Base-by-base conservation (phyloP, 257 asterid species). In the Salvia splendens region DNA sequence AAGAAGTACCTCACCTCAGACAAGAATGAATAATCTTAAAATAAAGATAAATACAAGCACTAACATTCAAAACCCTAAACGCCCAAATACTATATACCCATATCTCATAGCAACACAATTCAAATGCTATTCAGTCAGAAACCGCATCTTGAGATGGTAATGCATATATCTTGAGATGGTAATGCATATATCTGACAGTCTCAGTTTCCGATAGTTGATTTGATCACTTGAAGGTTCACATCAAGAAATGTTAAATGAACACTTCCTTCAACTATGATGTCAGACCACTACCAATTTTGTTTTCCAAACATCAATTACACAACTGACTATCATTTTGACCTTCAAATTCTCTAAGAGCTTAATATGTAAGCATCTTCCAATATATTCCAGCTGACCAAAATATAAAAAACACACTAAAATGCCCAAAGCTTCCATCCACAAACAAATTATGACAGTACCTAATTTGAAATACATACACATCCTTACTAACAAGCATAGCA, bases 381-480 rank as follows among this genome's bases (percentile, higher is more conserved):
- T 32, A 56, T 32, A 64, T 56, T 56, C 54, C 8, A 63, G 12
- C n/a, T 4, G 33, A 56, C 16, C 48, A 38, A 9, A 45, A 6
- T 10, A 65, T 2, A 14, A 73, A 56, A 35, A 48, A 49, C 6
- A 28, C 24, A 28, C 12, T 53, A 12, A 43, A 64, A 46, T n/a
- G 12, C 49, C 55, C n/a, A 48, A 54, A n/a, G 40, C 45, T 50
- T 50, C 38, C n/a, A 24, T 46, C 15, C 42, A 46, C 67, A 48
- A 12, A 3, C 68, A 49, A 50, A 40, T 15, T 16, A 58, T 59
- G 68, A n/a, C 20, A 7, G 32, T 33, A 30, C 33, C 49, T 64
- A 14, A 32, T 49, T 51, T 48, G 52, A 32, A 49, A 58, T 20
- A 35, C 35, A 61, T 14, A n/a, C 35, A 70, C 47, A 69, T 51